A percentile compares a stretch with the other conserved stretches of the same genome.
These are phyloP conservation scores for Echeveria elegans DNA, from an alignment of 164 flowering plant genomes.

Conservation along the genomic window DNA sequence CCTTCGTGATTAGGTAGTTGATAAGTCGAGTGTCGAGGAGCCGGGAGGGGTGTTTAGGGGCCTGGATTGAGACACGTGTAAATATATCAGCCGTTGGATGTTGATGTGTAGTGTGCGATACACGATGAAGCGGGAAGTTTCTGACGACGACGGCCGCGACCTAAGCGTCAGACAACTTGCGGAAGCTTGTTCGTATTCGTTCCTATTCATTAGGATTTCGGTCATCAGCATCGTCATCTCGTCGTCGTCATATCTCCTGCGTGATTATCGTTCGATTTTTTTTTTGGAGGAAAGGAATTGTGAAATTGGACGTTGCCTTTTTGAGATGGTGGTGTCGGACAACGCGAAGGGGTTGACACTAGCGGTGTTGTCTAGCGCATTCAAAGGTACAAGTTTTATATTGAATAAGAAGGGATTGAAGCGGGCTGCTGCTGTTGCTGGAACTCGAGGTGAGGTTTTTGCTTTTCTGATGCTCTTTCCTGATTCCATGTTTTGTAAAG, in stretches of 20 bases:
- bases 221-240: neutral
- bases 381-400: conserved; percentile 75
- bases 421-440: conserved; percentile 55
- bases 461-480: neutral
- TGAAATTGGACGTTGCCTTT: neutral
- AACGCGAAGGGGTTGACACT: conserved; percentile 54
- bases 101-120: neutral
- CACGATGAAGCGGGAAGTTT: conserved; percentile 17
- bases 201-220: neutral
- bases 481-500: neutral
- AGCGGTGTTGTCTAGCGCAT: conserved; percentile 57
- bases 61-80: neutral
- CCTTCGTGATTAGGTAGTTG: no score
- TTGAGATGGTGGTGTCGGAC: conserved; percentile 37
- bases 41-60: no score
- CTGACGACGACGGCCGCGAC: conserved; percentile 16
- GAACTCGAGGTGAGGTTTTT: conserved; percentile 45
- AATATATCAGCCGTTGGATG: neutral
- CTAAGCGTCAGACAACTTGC: neutral
- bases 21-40: no score
- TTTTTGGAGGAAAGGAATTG: no score
- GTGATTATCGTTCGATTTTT: no score
- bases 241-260: no score
- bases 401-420: conserved; percentile 75
- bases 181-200: conserved; percentile 4